Evolutionary conservation across 306 rosid species (phyloP).

Genomic region (Cucurbita argyrosperma): DNA sequence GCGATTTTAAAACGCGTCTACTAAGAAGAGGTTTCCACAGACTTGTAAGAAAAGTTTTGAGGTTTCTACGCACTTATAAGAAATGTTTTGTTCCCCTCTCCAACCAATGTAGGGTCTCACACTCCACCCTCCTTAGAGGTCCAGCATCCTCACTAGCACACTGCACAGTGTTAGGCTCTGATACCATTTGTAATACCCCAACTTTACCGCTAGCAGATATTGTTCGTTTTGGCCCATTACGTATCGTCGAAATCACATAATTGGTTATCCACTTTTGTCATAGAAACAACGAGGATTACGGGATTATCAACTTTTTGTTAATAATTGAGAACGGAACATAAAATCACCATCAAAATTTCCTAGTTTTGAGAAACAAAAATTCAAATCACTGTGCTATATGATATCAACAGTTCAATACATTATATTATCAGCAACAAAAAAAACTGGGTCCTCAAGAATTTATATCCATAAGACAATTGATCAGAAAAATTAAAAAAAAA

Average conservation of each 20-base stretch:
- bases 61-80: too few species aligned
- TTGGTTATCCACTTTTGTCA: not conserved
- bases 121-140: too few species aligned
- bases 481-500: not conserved
- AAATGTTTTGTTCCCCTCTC: too few species aligned
- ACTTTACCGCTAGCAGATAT: too few species aligned
- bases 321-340: not conserved
- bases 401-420: not conserved
- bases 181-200: too few species aligned
- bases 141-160: too few species aligned
- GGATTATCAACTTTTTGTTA: not conserved
- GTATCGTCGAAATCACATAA: not conserved
- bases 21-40: too few species aligned
- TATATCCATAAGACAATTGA: not conserved
- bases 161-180: too few species aligned
- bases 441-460: not conserved
- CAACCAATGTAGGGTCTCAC: too few species aligned
- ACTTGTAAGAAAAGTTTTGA: too few species aligned
- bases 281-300: not conserved
- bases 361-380: not conserved
- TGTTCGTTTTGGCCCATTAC: too few species aligned
- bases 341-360: not conserved
- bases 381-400: not conserved
- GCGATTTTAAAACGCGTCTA: too few species aligned
- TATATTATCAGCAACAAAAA: not conserved